phyloP scores from a whole-genome alignment of 78 protist species.

The Dictyostelium firmibasis region DNA sequence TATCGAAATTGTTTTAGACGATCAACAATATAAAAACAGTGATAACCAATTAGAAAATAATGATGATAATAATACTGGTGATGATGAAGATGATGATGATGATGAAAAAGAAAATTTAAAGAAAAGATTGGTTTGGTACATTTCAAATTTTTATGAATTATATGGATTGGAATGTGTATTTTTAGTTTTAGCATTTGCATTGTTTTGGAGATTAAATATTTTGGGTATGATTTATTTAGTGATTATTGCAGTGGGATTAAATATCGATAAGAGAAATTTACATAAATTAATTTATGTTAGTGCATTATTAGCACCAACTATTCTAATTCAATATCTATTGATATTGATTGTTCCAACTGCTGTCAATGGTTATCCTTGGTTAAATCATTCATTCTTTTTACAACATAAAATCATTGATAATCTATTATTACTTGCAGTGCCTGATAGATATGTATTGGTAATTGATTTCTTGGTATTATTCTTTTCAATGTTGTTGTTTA shows the following conservation, averaged over 20 bases:
- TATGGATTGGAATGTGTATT: conserved; percentile 65
- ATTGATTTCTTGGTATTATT: conserved; percentile 42
- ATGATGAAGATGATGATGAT: not conserved
- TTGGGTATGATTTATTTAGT: conserved; percentile 37
- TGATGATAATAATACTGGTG: not conserved
- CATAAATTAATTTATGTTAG: conserved; percentile 24
- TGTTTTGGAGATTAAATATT: conserved; percentile 64
- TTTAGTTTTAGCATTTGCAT: not conserved
- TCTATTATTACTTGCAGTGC: not conserved
- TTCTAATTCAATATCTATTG: conserved; percentile 30
- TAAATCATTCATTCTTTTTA: not conserved
- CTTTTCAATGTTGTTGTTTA: conserved; percentile 51
- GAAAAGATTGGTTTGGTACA: conserved; percentile 14
- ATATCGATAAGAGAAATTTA: conserved; percentile 1
- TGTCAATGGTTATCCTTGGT: conserved; percentile 8
- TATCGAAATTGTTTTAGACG: not conserved
- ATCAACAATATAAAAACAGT: not conserved
- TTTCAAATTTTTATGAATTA: conserved; percentile 39
- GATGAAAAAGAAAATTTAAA: not conserved
- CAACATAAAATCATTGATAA: not conserved
- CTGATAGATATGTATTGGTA: conserved; percentile 7
- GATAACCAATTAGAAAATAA: not conserved
- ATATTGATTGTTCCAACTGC: not conserved
- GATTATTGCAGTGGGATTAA: conserved; percentile 32
- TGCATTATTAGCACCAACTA: conserved; percentile 30